Evolutionary conservation across 2,329 filamentous ascomycete genomes (phyloP), one percentile per base, ranked within the genome.

Genomic region (Sporothrix dimorphospora): DNA sequence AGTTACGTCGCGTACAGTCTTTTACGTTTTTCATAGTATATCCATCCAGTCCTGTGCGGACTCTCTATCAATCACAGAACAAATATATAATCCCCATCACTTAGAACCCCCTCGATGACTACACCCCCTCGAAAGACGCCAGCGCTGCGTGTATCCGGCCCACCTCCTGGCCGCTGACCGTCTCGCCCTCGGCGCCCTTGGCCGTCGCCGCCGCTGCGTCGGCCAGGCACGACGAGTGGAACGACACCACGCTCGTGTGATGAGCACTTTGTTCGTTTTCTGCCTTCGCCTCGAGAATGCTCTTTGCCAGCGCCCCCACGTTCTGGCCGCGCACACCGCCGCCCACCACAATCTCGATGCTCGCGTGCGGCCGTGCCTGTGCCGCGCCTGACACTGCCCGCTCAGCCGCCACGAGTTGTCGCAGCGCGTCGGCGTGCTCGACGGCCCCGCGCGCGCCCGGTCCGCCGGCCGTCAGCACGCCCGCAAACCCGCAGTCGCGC

Each of bases 391-490:
- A 38, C 11, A 69, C 75, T 0, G 78, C 78, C 27, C 27, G 16
- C 1, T 24, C 55, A 1, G 55, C 61, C 34, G 49, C 69, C 4
- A 82, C 79, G 34, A 88, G 79, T 4, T 65, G 72, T 19, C 75
- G 76, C 55, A 89, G 76, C 19, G 74, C 76, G 1, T 75, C 75
- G 16, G 81, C 38, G 72, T 89, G 85, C 4, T 79, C 79, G 3
- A 30, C 14, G 3, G 73, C 75, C 9, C 77, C 73, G 2, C 83
- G 83, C 53, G 77, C 75, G 0, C 85, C 84, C 1, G 76, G 72
- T 0, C 87, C 87, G 8, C 87, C 87, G 0, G 86, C 85, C 0
- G 87, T 89, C 72, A 89, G 79, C 16, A 89, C 76, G 12, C 81
- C 86, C 1, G 80, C 78, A 74, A 89, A 88, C 11, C 86, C 86